A percentile compares a stretch with the other conserved stretches of the same genome.
Conservation (phyloP, 306 rosid genomes). For the Rosa lucieae region DNA sequence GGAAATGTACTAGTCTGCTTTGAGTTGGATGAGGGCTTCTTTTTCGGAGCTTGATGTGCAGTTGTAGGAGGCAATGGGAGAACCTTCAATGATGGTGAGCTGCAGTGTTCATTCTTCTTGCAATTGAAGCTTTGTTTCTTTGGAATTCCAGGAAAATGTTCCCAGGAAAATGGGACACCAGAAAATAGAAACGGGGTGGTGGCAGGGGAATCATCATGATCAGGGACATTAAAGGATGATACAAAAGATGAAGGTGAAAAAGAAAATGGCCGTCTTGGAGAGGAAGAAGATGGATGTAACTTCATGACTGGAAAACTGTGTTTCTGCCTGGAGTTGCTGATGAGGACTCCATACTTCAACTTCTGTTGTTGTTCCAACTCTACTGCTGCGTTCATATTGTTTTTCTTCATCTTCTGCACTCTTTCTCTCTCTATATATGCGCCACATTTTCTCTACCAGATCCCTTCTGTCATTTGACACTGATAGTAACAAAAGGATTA, state of each 20-base stretch:
- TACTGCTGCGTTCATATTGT: background rate
- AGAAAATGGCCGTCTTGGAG: slow-evolving; percentile 52
- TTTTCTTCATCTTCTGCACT: background rate
- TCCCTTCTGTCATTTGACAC: background rate
- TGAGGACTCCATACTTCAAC: background rate
- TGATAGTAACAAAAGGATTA: background rate
- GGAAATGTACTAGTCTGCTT: background rate
- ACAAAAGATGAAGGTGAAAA: slow-evolving; percentile 44
- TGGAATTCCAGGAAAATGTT: slow-evolving; percentile 86
- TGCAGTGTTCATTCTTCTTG: background rate
- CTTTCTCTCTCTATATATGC: background rate
- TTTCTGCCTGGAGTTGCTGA: slow-evolving; percentile 6
- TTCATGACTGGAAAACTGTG: slow-evolving; percentile 26
- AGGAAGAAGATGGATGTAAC: slow-evolving; percentile 31
- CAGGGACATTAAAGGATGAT: slow-evolving; percentile 40
- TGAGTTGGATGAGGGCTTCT: slow-evolving; percentile 24
- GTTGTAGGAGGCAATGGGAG: slow-evolving; percentile 62
- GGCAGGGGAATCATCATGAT: slow-evolving; percentile 33
- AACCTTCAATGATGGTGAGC: slow-evolving; percentile 37
- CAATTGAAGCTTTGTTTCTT: slow-evolving; percentile 55
- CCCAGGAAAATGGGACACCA: slow-evolving; percentile 99
- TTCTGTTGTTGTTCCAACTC: background rate
- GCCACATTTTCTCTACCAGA: background rate
- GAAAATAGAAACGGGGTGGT: slow-evolving; percentile 51
- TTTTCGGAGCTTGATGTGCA: slow-evolving; percentile 34